Conservation (phyloP, 2,329 filamentous ascomycete genomes). For the Fusarium goolgardi region DNA sequence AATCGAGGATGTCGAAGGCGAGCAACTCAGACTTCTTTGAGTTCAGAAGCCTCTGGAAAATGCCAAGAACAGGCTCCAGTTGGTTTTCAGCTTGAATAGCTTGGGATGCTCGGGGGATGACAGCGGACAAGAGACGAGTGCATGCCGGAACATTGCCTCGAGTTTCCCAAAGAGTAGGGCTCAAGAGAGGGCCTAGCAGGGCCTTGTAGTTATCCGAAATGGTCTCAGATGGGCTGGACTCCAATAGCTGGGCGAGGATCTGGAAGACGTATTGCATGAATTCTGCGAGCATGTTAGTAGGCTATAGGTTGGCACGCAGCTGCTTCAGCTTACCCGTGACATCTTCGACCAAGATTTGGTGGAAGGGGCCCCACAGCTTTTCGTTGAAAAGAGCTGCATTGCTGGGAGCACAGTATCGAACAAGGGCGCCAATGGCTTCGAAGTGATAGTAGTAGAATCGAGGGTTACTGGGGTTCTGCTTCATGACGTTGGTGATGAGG, state of each 20-base stretch:
- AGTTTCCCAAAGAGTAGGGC: constrained; percentile 88
- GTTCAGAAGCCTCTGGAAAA: constrained; percentile 90
- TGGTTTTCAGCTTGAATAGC: constrained; percentile 83
- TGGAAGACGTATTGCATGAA: constrained; percentile 98
- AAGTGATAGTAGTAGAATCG: constrained; percentile 99
- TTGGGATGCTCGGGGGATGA: constrained; percentile 80
- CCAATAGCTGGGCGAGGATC: constrained; percentile 88
- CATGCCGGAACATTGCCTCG: constrained; percentile 93
- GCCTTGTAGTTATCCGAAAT: constrained; percentile 84
- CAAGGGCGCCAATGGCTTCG: constrained; percentile 89
- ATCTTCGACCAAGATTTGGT: constrained; percentile 81
- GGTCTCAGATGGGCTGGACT: constrained; percentile 82
- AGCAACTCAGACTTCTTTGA: constrained; percentile 86
- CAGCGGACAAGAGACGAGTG: constrained; percentile 83
- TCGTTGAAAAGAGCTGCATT: constrained; percentile 81
- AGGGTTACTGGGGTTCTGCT: constrained; percentile 95
- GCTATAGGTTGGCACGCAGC: background rate
- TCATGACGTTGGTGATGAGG: constrained; percentile 90
- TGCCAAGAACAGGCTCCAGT: constrained; percentile 87
- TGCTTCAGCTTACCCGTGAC: constrained; percentile 71
- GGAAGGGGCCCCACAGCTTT: constrained; percentile 85
- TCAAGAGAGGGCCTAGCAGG: constrained; percentile 81
- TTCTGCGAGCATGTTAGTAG: constrained; percentile 65
- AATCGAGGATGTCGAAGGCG: constrained; percentile 90
- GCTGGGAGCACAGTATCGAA: constrained; percentile 72